Percentiles rank a stretch among this genome's conserved stretches.
These are phyloP conservation scores for Myrica gale DNA, from an alignment of 306 rosid species.

Conservation along the genomic window DNA sequence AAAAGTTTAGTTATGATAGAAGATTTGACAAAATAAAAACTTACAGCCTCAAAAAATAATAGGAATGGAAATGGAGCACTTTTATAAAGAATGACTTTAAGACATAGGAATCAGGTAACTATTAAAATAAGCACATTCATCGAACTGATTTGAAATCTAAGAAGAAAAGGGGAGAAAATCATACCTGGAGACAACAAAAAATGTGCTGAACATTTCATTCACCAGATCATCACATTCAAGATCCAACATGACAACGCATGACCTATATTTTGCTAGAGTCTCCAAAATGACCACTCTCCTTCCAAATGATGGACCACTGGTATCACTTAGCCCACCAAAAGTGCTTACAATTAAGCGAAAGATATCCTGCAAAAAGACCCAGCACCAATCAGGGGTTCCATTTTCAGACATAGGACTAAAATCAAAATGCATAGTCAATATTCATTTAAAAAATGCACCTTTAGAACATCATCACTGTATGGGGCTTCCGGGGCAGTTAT, in stretches of 20 bases:
- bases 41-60: neutral
- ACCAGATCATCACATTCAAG: constrained; percentile 97
- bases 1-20: neutral
- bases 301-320: constrained; percentile 87
- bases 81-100: constrained; percentile 6
- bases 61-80: neutral
- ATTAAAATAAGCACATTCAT: constrained; percentile 9
- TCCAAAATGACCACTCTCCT: constrained; percentile 95
- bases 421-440: constrained; percentile 13
- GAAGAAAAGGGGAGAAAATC: constrained; percentile 17
- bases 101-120: neutral
- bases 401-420: constrained; percentile 10
- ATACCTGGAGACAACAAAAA: constrained; percentile 88
- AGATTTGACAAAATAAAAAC: neutral
- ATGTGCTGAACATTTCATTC: constrained; percentile 84
- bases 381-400: constrained; percentile 31
- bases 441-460: constrained; percentile 45
- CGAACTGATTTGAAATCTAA: neutral
- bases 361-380: constrained; percentile 64
- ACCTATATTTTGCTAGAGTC: constrained; percentile 96
- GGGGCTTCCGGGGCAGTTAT: constrained; percentile 99
- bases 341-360: constrained; percentile 86
- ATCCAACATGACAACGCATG: constrained; percentile 98
- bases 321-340: constrained; percentile 85
- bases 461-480: constrained; percentile 79